Evolutionary conservation across 2,329 filamentous ascomycete species (phyloP).

Genomic region (Colletotrichum viniferum): DNA sequence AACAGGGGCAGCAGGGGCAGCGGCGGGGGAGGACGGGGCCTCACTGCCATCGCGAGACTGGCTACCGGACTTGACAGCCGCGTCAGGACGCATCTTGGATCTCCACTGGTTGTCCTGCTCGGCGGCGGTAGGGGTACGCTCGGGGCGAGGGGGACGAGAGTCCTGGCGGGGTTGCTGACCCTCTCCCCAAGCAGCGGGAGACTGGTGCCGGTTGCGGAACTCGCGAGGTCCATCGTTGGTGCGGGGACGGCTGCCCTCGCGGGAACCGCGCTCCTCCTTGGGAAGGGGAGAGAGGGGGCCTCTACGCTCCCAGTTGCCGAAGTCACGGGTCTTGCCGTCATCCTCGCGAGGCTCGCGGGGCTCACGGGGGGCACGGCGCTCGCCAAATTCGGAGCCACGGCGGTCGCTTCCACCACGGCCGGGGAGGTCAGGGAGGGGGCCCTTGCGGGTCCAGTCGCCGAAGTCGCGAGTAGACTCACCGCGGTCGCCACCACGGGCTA

Average conservation of each 20-base stretch:
- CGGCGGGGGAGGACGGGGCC: constrained; percentile 74
- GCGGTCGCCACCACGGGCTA: constrained; percentile 81
- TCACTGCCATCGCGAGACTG: constrained; percentile 76
- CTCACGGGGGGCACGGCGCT: constrained; percentile 47
- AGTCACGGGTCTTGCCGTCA: constrained; percentile 80
- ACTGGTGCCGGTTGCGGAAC: constrained; percentile 67
- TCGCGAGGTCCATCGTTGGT: constrained; percentile 64
- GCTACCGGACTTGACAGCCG: constrained; percentile 62
- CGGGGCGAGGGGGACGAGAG: constrained; percentile 66
- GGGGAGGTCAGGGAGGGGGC: constrained; percentile 79
- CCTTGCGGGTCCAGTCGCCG: constrained; percentile 91
- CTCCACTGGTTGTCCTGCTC: constrained; percentile 96
- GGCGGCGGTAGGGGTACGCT: constrained; percentile 81
- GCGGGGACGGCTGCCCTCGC: constrained; percentile 60
- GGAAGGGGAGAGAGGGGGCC: constrained; percentile 81
- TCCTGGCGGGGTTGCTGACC: constrained; percentile 65
- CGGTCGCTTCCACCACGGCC: constrained; percentile 49
- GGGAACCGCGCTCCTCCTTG: constrained; percentile 54
- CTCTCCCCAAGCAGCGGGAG: constrained; percentile 79
- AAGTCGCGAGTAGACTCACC: constrained; percentile 78
- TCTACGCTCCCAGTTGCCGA: constrained; percentile 92
- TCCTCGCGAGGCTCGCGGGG: constrained; percentile 66
- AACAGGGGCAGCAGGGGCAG: constrained; percentile 53
- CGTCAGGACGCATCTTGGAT: constrained; percentile 86
- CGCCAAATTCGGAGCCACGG: constrained; percentile 55